Base-by-base conservation (phyloP, 2,329 filamentous ascomycete genomes). In the Chrysosphaeria jannelii region DNA sequence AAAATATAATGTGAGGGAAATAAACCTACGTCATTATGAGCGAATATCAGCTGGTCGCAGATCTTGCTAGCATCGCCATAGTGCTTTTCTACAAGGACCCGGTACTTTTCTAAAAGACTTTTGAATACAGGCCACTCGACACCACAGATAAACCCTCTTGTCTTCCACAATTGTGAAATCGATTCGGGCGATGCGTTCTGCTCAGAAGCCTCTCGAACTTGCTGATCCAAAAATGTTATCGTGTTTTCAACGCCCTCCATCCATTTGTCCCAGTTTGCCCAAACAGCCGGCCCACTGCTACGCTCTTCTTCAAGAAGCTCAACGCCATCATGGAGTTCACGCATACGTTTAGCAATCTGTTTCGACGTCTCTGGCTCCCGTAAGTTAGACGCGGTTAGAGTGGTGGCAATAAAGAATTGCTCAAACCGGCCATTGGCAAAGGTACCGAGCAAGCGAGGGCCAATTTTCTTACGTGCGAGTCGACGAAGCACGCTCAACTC, bases 1-100 rank as follows among this genome's bases (percentile, higher is more conserved):
- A 13, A 14, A 18, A 12, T 4, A 9, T n/a, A n/a, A n/a, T n/a
- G n/a, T n/a, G n/a, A 16, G 1, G 12, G 5, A 21, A 10, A 14
- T n/a, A n/a, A n/a, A n/a, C n/a, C n/a, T n/a, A n/a, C n/a, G 19
- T 97, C 85, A 36, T 90, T 91, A 42, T 97, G 85, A n/a, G 78
- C 75, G 51, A 97, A 97, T 0, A 91, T 65, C 8, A 97, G 57
- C 25, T 62, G 56, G 22, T 72, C 57, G 24, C 68, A 68, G 26
- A 93, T 53, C 23, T 57, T 59, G 16, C 59, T 46, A 4, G 50
- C 39, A 2, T 64, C 64, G 19, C 69, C 70, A 41, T 79, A 85
- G 35, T 62, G 57, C 19, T 57, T 52, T 24, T 67, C 47, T n/a
- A 93, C 46, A 51, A 68, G 70, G 11, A 50, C 47, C 10, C 78